A percentile compares a stretch with the other conserved stretches of the same genome.
phyloP scores from a whole-genome alignment of 2,329 filamentous ascomycete genomes.

The Pseudocercospora eumusae region DNA sequence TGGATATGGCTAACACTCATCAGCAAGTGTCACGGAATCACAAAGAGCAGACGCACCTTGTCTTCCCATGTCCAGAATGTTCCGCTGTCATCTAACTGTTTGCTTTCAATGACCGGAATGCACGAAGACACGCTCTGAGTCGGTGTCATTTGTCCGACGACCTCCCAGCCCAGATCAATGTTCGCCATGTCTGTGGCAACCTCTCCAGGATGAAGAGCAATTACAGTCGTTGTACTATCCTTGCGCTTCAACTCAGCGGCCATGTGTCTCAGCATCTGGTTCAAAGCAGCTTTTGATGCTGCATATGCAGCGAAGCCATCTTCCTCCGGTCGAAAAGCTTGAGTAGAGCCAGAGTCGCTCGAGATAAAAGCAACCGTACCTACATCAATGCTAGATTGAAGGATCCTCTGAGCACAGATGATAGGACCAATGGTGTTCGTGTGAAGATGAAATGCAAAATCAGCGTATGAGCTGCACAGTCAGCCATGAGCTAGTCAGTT shows the following conservation, averaged over 20 bases:
- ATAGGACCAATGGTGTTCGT: constrained; percentile 63
- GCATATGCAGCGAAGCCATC: constrained; percentile 61
- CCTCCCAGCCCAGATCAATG: constrained; percentile 54
- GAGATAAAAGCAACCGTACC: constrained; percentile 60
- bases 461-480: constrained; percentile 50
- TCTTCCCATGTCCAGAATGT: constrained; percentile 61
- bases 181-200: constrained; percentile 59
- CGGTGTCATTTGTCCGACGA: constrained; percentile 55
- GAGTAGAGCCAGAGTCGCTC: constrained; percentile 57
- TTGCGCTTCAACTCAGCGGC: constrained; percentile 57
- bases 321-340: constrained; percentile 56
- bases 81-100: constrained; percentile 52
- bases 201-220: constrained; percentile 61
- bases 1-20: constrained; percentile 26
- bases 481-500: neutral
- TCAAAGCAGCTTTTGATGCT: constrained; percentile 59
- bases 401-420: constrained; percentile 56
- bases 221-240: constrained; percentile 51
- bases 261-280: constrained; percentile 58
- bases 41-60: constrained; percentile 43
- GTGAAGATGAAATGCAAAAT: constrained; percentile 57
- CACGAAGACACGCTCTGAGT: constrained; percentile 54
- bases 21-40: constrained; percentile 9
- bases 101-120: constrained; percentile 55
- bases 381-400: constrained; percentile 51